These are phyloP conservation scores for Malus hybrid DNA, from an alignment of 331 rosid genomes.

Conservation along the genomic window DNA sequence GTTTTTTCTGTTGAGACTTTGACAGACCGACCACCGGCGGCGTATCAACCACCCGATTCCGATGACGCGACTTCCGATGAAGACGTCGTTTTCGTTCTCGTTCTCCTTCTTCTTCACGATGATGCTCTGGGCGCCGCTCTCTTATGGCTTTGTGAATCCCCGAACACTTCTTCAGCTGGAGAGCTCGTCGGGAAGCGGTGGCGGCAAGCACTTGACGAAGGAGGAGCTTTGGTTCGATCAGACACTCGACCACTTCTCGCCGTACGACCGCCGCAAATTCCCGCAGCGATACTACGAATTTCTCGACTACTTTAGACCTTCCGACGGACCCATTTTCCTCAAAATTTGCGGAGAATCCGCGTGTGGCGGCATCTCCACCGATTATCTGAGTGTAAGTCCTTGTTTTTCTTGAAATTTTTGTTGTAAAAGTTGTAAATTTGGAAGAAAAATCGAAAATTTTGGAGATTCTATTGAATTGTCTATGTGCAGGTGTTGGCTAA, in stretches of 20 bases:
- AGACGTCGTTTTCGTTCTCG: background rate
- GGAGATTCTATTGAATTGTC: background rate
- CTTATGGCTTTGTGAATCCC: slow-evolving; percentile 17
- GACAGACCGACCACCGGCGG: background rate
- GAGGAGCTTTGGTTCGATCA: slow-evolving; percentile 44
- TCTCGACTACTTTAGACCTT: slow-evolving; percentile 62
- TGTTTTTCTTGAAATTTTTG: background rate
- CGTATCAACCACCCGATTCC: background rate
- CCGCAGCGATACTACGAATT: slow-evolving; percentile 83
- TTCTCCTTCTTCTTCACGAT: slow-evolving; percentile 5
- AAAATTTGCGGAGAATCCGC: slow-evolving; percentile 76
- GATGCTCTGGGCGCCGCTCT: slow-evolving; percentile 15
- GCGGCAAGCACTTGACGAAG: slow-evolving; percentile 17
- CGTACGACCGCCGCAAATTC: slow-evolving; percentile 64
- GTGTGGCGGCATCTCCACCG: slow-evolving; percentile 62
- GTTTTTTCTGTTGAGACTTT: background rate
- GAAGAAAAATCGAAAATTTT: background rate
- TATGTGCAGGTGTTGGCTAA: slow-evolving; percentile 68
- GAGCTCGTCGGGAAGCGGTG: slow-evolving; percentile 12
- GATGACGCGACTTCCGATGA: background rate
- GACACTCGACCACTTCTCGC: slow-evolving; percentile 64
- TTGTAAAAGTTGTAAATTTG: background rate
- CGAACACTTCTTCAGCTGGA: slow-evolving; percentile 12
- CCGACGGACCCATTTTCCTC: slow-evolving; percentile 76
- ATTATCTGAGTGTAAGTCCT: slow-evolving; percentile 55